A percentile compares a stretch with the other conserved stretches of the same genome.
These are phyloP conservation scores for Naumovozyma castellii DNA, from an alignment of 805 yeast genomes.

Conservation along the genomic window DNA sequence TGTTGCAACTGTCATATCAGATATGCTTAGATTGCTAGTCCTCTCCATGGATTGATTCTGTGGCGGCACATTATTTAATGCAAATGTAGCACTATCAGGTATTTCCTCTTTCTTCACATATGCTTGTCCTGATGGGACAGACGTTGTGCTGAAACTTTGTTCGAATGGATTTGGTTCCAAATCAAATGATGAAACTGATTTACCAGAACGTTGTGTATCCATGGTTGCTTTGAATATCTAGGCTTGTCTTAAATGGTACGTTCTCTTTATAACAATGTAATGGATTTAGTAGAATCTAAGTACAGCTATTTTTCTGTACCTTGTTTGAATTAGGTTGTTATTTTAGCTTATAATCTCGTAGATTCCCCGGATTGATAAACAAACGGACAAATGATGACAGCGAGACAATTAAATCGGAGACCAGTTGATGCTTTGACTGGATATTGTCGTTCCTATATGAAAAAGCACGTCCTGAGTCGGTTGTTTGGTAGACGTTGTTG, in stretches of 20 bases:
- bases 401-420: too few species aligned
- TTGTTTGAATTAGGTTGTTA: not conserved
- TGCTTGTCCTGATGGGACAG: not conserved
- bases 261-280: too few species aligned
- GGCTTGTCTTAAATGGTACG: too few species aligned
- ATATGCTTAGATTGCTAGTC: not conserved
- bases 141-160: slow-evolving; percentile 71
- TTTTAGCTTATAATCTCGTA: too few species aligned
- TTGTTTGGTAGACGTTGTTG: too few species aligned
- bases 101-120: not conserved
- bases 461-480: too few species aligned
- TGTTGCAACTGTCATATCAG: not conserved
- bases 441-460: too few species aligned
- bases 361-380: too few species aligned
- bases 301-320: too few species aligned
- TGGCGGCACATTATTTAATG: not conserved
- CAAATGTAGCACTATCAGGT: not conserved
- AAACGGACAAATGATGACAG: too few species aligned
- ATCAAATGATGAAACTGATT: slow-evolving; percentile 40
- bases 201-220: not conserved
- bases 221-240: not conserved
- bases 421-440: too few species aligned
- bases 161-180: slow-evolving; percentile 94
- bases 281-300: too few species aligned
- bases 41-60: not conserved